These are phyloP conservation scores for Taiwanofungus camphoratus DNA, from an alignment of 1,284 basidiomycete species.

Conservation along the genomic window DNA sequence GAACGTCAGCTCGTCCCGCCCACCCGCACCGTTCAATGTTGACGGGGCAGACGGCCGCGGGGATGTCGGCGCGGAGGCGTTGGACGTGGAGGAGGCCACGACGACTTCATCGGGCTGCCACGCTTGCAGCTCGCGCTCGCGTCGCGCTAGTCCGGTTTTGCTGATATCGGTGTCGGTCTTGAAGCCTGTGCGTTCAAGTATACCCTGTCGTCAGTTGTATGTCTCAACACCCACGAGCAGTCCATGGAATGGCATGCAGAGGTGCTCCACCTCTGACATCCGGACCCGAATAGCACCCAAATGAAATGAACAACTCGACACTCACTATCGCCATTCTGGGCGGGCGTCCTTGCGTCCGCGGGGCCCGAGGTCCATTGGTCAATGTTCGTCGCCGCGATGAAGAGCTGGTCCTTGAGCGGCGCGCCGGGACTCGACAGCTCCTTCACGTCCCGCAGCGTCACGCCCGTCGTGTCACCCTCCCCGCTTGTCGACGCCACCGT, in stretches of 20 bases:
- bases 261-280: conserved; percentile 5
- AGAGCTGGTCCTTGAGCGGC: conserved; percentile 61
- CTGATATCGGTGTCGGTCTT: conserved; percentile 87
- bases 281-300: conserved; percentile 7
- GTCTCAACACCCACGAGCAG: conserved; percentile 1
- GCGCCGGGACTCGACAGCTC: conserved; percentile 58
- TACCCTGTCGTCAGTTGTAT: background rate
- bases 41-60: too few relatives aligned
- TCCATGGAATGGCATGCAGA: background rate
- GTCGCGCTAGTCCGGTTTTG: conserved; percentile 41
- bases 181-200: conserved; percentile 50
- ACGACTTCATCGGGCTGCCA: conserved; percentile 51
- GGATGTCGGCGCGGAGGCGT: conserved; percentile 12
- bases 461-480: conserved; percentile 64
- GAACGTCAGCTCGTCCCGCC: conserved; percentile 65
- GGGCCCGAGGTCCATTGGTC: conserved; percentile 69
- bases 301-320: conserved; percentile 11
- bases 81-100: conserved; percentile 11
- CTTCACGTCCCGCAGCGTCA: conserved; percentile 71
- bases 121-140: conserved; percentile 80
- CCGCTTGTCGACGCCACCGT: conserved; percentile 53
- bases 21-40: conserved; percentile 14
- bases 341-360: conserved; percentile 53
- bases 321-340: conserved; percentile 61
- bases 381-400: conserved; percentile 66